These are phyloP conservation scores for Piloderma croceum DNA, from an alignment of 768 basidiomycete genomes.

Conservation along the genomic window DNA sequence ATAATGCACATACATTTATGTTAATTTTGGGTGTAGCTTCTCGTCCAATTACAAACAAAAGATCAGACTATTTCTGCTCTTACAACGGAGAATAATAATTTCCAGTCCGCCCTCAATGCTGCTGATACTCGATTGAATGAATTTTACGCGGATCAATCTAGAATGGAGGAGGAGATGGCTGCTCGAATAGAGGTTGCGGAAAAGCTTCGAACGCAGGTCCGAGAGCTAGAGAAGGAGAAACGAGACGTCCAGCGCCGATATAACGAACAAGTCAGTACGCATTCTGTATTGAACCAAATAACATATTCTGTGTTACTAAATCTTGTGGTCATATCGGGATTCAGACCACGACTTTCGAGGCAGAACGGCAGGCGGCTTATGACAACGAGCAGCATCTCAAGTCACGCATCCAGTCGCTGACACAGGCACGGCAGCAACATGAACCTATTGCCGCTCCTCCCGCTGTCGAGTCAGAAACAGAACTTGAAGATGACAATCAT, in stretches of 20 bases:
- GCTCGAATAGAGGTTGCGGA: slow-evolving; percentile 79
- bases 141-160: slow-evolving; percentile 73
- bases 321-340: too few species aligned
- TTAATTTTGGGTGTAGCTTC: slow-evolving; percentile 44
- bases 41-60: slow-evolving; percentile 73
- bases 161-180: slow-evolving; percentile 77
- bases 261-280: slow-evolving; percentile 69
- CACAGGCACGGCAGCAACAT: slow-evolving; percentile 55
- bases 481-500: slow-evolving; percentile 33
- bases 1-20: too few species aligned
- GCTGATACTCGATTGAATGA: slow-evolving; percentile 74
- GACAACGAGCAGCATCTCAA: slow-evolving; percentile 93
- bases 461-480: slow-evolving; percentile 36
- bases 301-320: too few species aligned
- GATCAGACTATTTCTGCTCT: slow-evolving; percentile 62
- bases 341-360: slow-evolving; percentile 86
- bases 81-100: slow-evolving; percentile 55
- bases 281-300: too few species aligned
- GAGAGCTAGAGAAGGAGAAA: slow-evolving; percentile 86
- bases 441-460: slow-evolving; percentile 31
- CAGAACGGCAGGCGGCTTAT: slow-evolving; percentile 87
- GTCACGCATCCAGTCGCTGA: slow-evolving; percentile 78
- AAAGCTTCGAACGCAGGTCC: slow-evolving; percentile 73
- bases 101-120: slow-evolving; percentile 57
- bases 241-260: slow-evolving; percentile 77